phyloP scores from a whole-genome alignment of 495 filamentous ascomycete genomes.

The Podospora conica region DNA sequence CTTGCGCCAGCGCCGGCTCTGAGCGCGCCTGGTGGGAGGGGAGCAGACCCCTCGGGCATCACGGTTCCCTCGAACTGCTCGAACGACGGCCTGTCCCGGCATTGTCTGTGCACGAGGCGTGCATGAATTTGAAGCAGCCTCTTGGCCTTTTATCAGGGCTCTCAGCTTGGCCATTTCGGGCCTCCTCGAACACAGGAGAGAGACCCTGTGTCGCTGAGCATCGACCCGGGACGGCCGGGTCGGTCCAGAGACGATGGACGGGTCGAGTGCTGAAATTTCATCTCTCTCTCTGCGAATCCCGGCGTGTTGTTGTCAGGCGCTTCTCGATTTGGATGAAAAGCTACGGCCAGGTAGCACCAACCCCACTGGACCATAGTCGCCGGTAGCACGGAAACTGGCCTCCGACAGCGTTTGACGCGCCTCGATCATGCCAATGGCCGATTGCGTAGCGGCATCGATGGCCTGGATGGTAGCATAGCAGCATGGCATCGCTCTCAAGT shows the following conservation, averaged over 20 bases:
- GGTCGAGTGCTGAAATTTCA: neutral
- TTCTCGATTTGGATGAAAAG: conserved; percentile 1
- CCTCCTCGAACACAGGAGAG: conserved; percentile 12
- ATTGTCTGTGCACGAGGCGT: conserved; percentile 28
- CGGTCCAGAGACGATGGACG: neutral
- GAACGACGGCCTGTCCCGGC: conserved; percentile 22
- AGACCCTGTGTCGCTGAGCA: neutral
- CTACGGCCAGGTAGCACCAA: conserved; percentile 7
- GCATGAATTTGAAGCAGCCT: conserved; percentile 24
- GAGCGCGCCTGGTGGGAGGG: neutral
- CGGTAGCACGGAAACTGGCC: conserved; percentile 25
- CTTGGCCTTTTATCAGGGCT: conserved; percentile 17
- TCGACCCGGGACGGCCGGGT: conserved; percentile 2
- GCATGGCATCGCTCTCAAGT: neutral
- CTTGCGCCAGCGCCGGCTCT: neutral
- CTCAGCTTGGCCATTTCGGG: conserved; percentile 8
- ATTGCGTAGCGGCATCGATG: neutral
- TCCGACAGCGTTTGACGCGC: conserved; percentile 17
- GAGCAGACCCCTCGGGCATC: neutral
- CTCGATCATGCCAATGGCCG: conserved; percentile 6
- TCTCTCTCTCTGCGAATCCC: neutral
- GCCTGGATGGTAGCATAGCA: neutral
- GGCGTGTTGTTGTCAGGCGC: neutral
- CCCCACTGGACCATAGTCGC: conserved; percentile 5
- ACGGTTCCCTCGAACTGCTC: conserved; percentile 8